A percentile compares a stretch with the other conserved stretches of the same genome.
Evolutionary conservation across 768 basidiomycete species (phyloP).

Genomic region (Gloeostereum incarnatum): DNA sequence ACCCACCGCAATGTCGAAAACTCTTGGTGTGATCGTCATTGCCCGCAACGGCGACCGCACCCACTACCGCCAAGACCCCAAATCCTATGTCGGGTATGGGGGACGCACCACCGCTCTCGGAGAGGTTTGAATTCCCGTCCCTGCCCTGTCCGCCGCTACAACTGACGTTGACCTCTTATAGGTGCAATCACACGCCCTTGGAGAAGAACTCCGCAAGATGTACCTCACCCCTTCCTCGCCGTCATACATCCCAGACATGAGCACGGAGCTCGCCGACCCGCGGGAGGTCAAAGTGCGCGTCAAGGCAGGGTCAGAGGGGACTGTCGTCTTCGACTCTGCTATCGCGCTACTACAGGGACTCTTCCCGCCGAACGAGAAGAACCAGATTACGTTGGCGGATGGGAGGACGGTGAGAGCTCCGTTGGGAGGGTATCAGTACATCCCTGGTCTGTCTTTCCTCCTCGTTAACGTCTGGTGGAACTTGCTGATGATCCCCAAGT

Average conservation of each 20-base stretch:
- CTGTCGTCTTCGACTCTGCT: conserved; percentile 81
- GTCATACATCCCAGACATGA: conserved; percentile 59
- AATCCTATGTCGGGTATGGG: conserved; percentile 49
- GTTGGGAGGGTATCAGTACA: conserved; percentile 78
- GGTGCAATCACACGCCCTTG: conserved; percentile 63
- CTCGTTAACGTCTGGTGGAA: no score
- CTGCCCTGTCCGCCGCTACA: conserved; percentile 6
- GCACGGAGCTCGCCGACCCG: conserved; percentile 62
- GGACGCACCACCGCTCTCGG: conserved; percentile 72
- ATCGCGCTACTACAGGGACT: conserved; percentile 80
- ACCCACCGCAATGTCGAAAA: no score
- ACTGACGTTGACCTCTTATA: conserved; percentile 15
- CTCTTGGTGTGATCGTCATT: conserved; percentile 70
- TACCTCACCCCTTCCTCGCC: conserved; percentile 60
- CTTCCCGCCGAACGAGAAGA: conserved; percentile 69
- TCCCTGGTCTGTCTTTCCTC: no score
- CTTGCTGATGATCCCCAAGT: no score
- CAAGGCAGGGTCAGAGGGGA: conserved; percentile 78
- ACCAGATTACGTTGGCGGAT: conserved; percentile 72
- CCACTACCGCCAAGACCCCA: conserved; percentile 64
- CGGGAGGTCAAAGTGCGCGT: conserved; percentile 66
- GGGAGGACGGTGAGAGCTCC: conserved; percentile 64
- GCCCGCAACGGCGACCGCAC: conserved; percentile 72
- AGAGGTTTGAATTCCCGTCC: conserved; percentile 33
- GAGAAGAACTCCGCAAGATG: conserved; percentile 47